Evolutionary conservation across 805 yeast genomes (phyloP).

Genomic region (Lipomyces mesembrius): DNA sequence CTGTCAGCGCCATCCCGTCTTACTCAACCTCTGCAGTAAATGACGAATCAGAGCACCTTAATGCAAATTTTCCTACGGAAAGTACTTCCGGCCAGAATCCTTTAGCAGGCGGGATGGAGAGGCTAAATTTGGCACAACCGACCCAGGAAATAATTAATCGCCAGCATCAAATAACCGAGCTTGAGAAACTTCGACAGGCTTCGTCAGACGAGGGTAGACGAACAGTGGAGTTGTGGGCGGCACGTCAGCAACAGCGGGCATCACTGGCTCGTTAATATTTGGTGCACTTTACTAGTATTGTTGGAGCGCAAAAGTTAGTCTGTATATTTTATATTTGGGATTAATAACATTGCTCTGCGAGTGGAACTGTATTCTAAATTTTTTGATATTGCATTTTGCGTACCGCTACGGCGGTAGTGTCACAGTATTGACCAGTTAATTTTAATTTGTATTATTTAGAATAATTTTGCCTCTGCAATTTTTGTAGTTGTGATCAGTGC

Average conservation of each 20-base stretch:
- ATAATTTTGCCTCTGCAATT: too few relatives aligned
- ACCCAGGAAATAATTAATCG: background rate
- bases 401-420: too few relatives aligned
- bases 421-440: too few relatives aligned
- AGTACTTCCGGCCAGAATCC: background rate
- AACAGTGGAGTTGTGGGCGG: conserved; percentile 32
- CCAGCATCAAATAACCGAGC: conserved; percentile 2
- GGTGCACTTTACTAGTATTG: background rate
- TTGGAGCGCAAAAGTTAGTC: background rate
- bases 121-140: background rate
- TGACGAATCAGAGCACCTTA: background rate
- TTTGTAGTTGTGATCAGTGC: too few relatives aligned
- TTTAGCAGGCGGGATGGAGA: background rate
- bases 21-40: background rate
- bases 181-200: conserved; percentile 19
- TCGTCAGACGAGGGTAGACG: conserved; percentile 28
- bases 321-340: background rate
- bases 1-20: background rate
- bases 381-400: too few relatives aligned
- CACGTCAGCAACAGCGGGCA: conserved; percentile 3
- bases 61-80: background rate
- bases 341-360: background rate
- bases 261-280: background rate
- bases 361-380: background rate
- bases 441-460: too few relatives aligned